These are phyloP conservation scores for Cutaneotrichosporon cavernicola DNA, from an alignment of 1,284 basidiomycete species.

Conservation along the genomic window DNA sequence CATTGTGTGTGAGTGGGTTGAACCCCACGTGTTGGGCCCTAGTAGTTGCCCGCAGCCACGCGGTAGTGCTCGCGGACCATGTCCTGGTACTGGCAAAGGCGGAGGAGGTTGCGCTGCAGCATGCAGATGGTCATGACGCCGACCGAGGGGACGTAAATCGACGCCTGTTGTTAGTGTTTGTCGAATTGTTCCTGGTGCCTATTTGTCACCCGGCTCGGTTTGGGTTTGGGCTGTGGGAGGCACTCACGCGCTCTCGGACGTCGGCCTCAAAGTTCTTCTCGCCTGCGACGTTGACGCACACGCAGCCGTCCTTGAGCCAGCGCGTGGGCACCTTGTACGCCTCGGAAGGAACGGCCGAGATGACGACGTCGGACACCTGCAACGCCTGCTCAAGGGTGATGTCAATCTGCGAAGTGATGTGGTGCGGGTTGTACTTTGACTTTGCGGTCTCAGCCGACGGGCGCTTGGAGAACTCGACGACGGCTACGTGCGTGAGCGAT, in stretches of 20 bases:
- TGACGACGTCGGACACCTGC: constrained; percentile 79
- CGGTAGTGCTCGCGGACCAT: constrained; percentile 39
- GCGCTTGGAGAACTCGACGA: constrained; percentile 82
- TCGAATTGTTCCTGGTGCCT: not conserved
- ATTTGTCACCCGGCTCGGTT: not conserved
- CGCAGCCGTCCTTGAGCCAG: constrained; percentile 86
- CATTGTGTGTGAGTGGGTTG: not conserved
- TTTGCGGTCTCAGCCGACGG: constrained; percentile 55
- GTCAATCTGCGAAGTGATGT: constrained; percentile 70
- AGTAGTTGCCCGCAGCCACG: constrained; percentile 9
- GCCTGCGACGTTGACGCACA: constrained; percentile 88
- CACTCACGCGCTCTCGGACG: constrained; percentile 77
- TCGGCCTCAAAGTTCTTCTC: constrained; percentile 97
- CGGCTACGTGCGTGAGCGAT: constrained; percentile 45
- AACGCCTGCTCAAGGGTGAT: constrained; percentile 74
- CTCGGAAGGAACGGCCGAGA: constrained; percentile 83
- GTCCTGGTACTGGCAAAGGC: constrained; percentile 67
- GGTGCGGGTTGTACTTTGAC: constrained; percentile 71
- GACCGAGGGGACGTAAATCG: constrained; percentile 87
- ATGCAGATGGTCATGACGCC: constrained; percentile 97
- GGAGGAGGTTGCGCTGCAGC: constrained; percentile 86
- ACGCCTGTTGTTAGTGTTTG: constrained; percentile 62
- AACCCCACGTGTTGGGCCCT: not conserved
- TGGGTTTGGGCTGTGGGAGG: not conserved
- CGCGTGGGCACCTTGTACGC: constrained; percentile 86